phyloP scores from a whole-genome alignment of 495 filamentous ascomycete genomes.

The Pseudotulostoma volvatum region DNA sequence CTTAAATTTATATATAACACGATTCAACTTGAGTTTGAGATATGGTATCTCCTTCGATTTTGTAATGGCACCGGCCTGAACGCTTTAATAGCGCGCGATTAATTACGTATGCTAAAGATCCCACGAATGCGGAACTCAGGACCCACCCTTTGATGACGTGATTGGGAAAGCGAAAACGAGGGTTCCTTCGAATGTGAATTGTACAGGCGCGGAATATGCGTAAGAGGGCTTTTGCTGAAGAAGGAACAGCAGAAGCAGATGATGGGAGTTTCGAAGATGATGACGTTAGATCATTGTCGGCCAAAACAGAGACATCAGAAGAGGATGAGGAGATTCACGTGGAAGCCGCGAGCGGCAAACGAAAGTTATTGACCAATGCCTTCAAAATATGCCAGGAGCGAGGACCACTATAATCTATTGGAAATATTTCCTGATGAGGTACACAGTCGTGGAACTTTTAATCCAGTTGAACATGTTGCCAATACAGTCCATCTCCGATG shows the following conservation, averaged over 20 bases:
- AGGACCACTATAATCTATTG: background rate
- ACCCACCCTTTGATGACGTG: background rate
- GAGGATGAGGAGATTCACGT: too few species aligned
- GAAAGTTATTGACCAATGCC: background rate
- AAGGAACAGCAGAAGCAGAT: too few species aligned
- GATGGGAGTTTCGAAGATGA: background rate
- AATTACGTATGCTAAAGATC: background rate
- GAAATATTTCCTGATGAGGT: background rate
- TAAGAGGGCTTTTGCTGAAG: too few species aligned
- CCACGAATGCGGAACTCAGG: background rate
- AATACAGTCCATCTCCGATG: slow-evolving; percentile 21
- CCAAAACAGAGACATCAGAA: too few species aligned
- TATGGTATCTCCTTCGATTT: too few species aligned
- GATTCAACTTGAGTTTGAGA: too few species aligned
- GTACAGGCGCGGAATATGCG: background rate
- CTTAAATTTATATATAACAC: too few species aligned
- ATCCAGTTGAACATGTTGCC: slow-evolving; percentile 22
- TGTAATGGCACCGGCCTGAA: too few species aligned
- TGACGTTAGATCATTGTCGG: background rate
- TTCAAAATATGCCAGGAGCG: background rate
- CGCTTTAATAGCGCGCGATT: too few species aligned
- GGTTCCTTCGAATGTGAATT: background rate
- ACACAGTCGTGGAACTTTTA: slow-evolving; percentile 22
- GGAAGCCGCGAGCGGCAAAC: too few species aligned
- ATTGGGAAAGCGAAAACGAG: background rate